Conservation (phyloP, 305 asterid species). For the Plantago rigida region DNA sequence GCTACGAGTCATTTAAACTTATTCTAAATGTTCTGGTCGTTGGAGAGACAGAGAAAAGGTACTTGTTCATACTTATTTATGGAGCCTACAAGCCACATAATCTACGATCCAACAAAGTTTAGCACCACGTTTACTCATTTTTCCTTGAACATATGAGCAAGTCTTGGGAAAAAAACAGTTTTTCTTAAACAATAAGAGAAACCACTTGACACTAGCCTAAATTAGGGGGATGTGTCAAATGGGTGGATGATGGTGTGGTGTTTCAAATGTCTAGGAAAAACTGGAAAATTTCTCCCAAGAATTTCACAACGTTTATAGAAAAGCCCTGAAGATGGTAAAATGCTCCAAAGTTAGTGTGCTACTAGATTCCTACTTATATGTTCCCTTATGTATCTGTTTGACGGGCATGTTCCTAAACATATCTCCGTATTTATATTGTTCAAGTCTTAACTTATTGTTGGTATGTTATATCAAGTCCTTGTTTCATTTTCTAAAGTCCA, state of each 20-base stretch:
- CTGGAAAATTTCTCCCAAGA: no score
- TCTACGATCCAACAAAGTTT: background rate
- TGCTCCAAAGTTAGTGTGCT: background rate
- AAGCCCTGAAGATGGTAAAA: background rate
- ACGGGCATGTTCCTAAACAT: background rate
- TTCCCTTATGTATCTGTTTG: no score
- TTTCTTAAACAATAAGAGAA: constrained; percentile 4
- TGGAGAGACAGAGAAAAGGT: constrained; percentile 96
- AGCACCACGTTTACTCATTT: background rate
- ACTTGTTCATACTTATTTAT: constrained; percentile 20
- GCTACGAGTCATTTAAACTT: constrained; percentile 88
- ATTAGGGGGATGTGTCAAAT: no score
- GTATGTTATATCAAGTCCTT: constrained; percentile 3
- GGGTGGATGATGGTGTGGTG: no score
- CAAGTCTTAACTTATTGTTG: background rate
- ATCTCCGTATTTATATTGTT: constrained; percentile 3
- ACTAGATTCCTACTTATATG: background rate
- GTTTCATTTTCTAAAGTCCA: constrained; percentile 6
- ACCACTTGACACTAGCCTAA: no score
- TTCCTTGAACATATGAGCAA: no score
- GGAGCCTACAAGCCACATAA: background rate
- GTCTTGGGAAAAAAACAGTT: background rate
- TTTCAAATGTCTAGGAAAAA: no score
- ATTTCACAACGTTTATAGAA: no score
- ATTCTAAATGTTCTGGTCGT: constrained; percentile 62